phyloP scores from a whole-genome alignment of 2,329 filamentous ascomycete genomes.

The Rhinocladiella similis region DNA sequence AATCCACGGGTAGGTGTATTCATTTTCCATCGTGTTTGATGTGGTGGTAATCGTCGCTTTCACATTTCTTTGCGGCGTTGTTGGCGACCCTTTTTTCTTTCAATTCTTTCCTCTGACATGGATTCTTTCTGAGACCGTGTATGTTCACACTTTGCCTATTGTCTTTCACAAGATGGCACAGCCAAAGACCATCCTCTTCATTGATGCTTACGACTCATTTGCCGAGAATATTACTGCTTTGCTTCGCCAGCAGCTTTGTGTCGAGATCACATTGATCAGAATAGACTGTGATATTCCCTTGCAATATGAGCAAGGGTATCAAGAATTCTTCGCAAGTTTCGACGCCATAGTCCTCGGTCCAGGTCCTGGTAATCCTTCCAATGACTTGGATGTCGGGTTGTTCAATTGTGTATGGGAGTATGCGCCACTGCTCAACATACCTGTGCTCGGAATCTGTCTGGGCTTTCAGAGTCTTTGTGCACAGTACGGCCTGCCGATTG shows the following conservation, averaged over 20 bases:
- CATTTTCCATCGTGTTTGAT: not conserved
- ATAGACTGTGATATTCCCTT: constrained; percentile 63
- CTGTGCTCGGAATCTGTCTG: constrained; percentile 83
- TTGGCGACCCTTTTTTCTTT: not conserved
- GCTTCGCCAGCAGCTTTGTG: constrained; percentile 67
- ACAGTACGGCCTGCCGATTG: constrained; percentile 66
- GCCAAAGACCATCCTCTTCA: constrained; percentile 63
- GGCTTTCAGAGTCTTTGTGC: constrained; percentile 82
- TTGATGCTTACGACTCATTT: constrained; percentile 97
- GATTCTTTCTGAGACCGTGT: not conserved
- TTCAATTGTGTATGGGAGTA: constrained; percentile 76
- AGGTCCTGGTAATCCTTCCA: constrained; percentile 78
- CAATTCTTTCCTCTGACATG: not conserved
- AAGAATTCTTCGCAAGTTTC: constrained; percentile 39
- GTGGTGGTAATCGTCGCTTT: not conserved
- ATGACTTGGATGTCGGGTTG: constrained; percentile 74
- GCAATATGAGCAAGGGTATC: constrained; percentile 30
- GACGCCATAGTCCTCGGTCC: constrained; percentile 88
- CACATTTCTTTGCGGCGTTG: not conserved
- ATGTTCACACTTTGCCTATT: not conserved
- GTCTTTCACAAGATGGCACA: constrained; percentile 6
- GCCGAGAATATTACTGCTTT: constrained; percentile 91
- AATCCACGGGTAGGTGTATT: not conserved
- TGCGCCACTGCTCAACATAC: constrained; percentile 59
- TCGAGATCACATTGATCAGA: constrained; percentile 68